Conservation (phyloP, 139 green algal species). For the Haematococcus lacustris region DNA sequence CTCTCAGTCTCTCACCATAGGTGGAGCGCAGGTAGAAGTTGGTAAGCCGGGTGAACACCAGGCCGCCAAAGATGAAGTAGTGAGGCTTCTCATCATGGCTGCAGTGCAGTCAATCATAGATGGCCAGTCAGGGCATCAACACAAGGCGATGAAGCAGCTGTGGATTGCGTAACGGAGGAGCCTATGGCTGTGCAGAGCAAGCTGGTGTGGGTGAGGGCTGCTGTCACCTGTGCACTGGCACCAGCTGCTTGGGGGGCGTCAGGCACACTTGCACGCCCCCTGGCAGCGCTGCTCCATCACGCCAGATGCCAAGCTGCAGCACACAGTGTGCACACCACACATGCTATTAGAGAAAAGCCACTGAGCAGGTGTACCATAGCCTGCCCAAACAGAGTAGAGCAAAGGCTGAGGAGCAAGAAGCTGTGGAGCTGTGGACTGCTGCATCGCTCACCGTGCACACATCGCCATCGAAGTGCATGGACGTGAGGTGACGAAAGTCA, state of each 20-base stretch:
- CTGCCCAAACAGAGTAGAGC: too few relatives aligned
- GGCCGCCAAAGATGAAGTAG: conserved; percentile 55
- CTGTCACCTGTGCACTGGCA: conserved; percentile 38
- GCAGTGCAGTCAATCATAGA: too few relatives aligned
- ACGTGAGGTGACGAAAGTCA: conserved; percentile 39
- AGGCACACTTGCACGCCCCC: conserved; percentile 35
- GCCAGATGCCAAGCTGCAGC: conserved; percentile 51
- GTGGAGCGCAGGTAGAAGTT: conserved; percentile 34
- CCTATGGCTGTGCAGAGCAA: too few relatives aligned
- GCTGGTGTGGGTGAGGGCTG: not conserved
- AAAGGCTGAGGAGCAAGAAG: too few relatives aligned
- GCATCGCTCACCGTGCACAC: conserved; percentile 5
- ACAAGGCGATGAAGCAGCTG: too few relatives aligned
- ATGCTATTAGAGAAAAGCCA: too few relatives aligned
- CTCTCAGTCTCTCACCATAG: too few relatives aligned
- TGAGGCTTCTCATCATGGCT: conserved; percentile 35
- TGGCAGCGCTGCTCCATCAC: conserved; percentile 30
- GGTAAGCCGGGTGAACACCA: conserved; percentile 65
- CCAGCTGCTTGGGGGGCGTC: conserved; percentile 32
- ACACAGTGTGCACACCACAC: not conserved
- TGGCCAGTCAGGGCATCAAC: too few relatives aligned
- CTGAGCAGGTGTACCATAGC: too few relatives aligned
- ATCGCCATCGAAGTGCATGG: conserved; percentile 35
- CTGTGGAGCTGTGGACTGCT: too few relatives aligned
- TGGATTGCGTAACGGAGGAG: too few relatives aligned